Base-by-base conservation (phyloP, 306 rosid species). In the Vachellia pachyceras region DNA sequence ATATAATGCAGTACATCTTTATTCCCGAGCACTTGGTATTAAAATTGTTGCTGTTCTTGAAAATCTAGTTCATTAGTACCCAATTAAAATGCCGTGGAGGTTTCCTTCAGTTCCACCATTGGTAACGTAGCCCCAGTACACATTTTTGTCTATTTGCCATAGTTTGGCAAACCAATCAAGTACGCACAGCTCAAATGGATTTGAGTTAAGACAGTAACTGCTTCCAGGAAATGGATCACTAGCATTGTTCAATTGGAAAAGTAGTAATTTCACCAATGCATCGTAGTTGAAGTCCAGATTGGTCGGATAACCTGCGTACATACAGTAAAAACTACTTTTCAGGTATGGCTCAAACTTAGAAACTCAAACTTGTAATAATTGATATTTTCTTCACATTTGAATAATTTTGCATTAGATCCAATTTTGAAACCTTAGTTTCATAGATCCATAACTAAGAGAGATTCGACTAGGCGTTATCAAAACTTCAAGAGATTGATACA, bases 241-340 rank as follows among this genome's bases (percentile, higher is more conserved):
- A 10, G 6, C 66, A 23, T 58, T 58, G 66, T 58, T 58, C 35
- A 58, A 22, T 36, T 58, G 66, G 66, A 58, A 58, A 58, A 17
- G 14, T 6, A 58, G 66, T 23, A 22, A 23, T 29, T 55, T 3
- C 0, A 8, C 63, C 63, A 55, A 1, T 20, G 25, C 63, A 55
- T 55, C 63, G 63, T 58, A 58, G 66, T 58, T 23, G 66, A 58
- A 58, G 66, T 58, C 15, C 25, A 58, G 37, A 58, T 58, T 58
- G 4, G 66, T 58, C 23, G 66, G 66, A 25, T 58, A 58, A 58
- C 66, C 66, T 58, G 66, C 66, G 13, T 20, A 55, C 4, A 55
- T 20, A 55, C 63, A 55, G 0, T 55, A 7, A 7, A 8, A 12
- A 18, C 33, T 55, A n/a, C 25, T 18, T n/a, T n/a, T 54, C 25